Conservation (phyloP, 345 rosid genomes). For the Erucastrum elatum region DNA sequence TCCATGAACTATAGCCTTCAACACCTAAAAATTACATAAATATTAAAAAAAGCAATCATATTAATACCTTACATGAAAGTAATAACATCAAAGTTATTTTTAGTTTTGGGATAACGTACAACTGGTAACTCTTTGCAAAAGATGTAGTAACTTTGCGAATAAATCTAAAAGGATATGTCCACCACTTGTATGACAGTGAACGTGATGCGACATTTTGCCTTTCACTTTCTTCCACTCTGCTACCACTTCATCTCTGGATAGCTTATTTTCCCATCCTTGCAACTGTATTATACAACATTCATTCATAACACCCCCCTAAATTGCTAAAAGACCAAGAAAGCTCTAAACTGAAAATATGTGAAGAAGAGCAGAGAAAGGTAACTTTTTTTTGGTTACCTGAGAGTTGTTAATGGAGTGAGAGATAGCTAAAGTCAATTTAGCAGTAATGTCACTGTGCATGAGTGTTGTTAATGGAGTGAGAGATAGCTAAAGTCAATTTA, state of each 20-base stretch:
- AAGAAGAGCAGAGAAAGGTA: background rate
- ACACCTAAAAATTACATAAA: background rate
- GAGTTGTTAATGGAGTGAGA: background rate
- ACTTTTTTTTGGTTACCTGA: background rate
- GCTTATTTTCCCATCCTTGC: background rate
- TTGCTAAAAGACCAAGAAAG: background rate
- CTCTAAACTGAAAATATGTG: background rate
- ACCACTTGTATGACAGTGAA: background rate
- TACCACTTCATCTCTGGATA: background rate
- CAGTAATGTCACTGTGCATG: background rate
- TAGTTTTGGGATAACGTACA: background rate
- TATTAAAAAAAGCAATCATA: background rate
- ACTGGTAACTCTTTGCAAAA: background rate
- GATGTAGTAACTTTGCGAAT: background rate
- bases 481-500: background rate
- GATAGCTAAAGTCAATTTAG: background rate
- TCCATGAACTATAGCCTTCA: background rate
- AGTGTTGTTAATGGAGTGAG: background rate
- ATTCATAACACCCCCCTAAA: background rate
- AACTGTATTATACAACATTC: background rate
- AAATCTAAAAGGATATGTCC: background rate
- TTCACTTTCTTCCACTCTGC: background rate
- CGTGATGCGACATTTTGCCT: background rate
- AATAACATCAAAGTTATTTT: background rate
- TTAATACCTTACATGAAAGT: background rate